Percentiles rank a stretch among this genome's conserved stretches.
phyloP scores from a whole-genome alignment of 805 yeast species.

The Lachancea thermotolerans region DNA sequence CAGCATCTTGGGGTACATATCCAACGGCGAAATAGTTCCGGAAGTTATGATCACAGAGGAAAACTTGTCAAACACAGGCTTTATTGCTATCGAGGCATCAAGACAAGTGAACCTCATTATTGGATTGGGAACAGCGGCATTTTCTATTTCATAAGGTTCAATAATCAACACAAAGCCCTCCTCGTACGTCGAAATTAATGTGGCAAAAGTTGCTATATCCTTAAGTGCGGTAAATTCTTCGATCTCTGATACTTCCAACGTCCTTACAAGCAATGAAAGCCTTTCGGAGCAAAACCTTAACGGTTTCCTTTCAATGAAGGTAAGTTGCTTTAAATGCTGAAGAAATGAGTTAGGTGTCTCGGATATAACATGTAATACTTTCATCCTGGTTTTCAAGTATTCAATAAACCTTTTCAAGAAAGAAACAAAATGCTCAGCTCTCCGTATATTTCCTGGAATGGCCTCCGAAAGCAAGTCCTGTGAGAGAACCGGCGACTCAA shows the following conservation, averaged over 20 bases:
- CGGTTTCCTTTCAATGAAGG: conserved; percentile 90
- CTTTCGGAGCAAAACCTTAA: conserved; percentile 88
- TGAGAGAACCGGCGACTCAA: conserved; percentile 84
- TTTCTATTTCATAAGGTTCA: conserved; percentile 94
- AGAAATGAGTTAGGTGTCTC: conserved; percentile 93
- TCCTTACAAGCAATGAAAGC: conserved; percentile 77
- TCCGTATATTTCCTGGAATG: conserved; percentile 91
- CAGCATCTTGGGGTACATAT: conserved; percentile 97
- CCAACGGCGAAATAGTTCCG: conserved; percentile 96
- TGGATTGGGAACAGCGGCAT: conserved; percentile 96
- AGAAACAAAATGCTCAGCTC: conserved; percentile 95
- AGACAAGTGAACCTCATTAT: conserved; percentile 86
- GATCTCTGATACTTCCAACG: conserved; percentile 78
- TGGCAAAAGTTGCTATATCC: conserved; percentile 95
- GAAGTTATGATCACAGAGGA: conserved; percentile 91
- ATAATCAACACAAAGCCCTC: conserved; percentile 84
- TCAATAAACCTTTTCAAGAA: conserved; percentile 89
- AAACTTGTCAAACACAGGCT: conserved; percentile 91
- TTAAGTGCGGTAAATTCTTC: conserved; percentile 91
- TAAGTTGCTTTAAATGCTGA: conserved; percentile 86
- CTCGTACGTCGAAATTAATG: conserved; percentile 91
- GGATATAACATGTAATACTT: conserved; percentile 93
- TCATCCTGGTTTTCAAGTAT: conserved; percentile 94
- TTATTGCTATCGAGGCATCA: conserved; percentile 96
- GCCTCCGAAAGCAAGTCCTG: conserved; percentile 85